A percentile compares a stretch with the other conserved stretches of the same genome.
Conservation (phyloP, 352 stramenopile species). For the Phytophthora pini region DNA sequence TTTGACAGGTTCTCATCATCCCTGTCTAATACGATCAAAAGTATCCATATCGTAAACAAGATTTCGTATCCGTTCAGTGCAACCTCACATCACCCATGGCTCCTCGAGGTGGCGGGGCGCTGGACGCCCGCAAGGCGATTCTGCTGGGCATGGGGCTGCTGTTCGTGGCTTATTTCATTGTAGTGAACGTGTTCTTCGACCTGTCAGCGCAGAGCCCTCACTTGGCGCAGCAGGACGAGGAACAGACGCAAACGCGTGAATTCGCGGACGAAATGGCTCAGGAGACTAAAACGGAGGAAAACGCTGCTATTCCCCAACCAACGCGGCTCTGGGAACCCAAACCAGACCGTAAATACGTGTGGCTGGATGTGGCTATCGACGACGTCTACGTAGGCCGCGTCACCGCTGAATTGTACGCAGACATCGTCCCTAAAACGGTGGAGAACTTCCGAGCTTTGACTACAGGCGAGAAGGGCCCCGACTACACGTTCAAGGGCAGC, state of each 20-base stretch:
- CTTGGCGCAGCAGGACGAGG: slow-evolving; percentile 12
- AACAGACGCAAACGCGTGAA: slow-evolving; percentile 2
- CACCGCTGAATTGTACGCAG: slow-evolving; percentile 90
- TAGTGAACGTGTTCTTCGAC: slow-evolving; percentile 75
- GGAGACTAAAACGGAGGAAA: slow-evolving; percentile 14
- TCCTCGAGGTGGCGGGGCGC: slow-evolving; percentile 17
- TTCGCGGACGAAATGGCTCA: slow-evolving; percentile 16
- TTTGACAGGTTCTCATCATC: not conserved
- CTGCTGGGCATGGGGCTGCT: slow-evolving; percentile 58
- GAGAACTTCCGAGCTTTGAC: slow-evolving; percentile 98
- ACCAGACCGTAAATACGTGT: slow-evolving; percentile 84
- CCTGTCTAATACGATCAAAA: slow-evolving; percentile 11
- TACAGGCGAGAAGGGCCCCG: slow-evolving; percentile 94
- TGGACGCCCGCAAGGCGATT: slow-evolving; percentile 66
- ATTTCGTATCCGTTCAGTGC: slow-evolving; percentile 13
- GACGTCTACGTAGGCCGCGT: slow-evolving; percentile 73
- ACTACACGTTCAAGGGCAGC: slow-evolving; percentile 97
- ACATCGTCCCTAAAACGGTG: slow-evolving; percentile 97
- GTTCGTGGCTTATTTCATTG: slow-evolving; percentile 69
- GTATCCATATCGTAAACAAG: slow-evolving; percentile 14
- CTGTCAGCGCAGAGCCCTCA: slow-evolving; percentile 29
- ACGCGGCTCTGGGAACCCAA: slow-evolving; percentile 56
- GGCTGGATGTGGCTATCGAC: slow-evolving; percentile 86
- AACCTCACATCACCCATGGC: slow-evolving; percentile 13
- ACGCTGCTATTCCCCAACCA: slow-evolving; percentile 14